phyloP scores from a whole-genome alignment of 352 stramenopile species.

The Globisporangium paroecandrum region DNA sequence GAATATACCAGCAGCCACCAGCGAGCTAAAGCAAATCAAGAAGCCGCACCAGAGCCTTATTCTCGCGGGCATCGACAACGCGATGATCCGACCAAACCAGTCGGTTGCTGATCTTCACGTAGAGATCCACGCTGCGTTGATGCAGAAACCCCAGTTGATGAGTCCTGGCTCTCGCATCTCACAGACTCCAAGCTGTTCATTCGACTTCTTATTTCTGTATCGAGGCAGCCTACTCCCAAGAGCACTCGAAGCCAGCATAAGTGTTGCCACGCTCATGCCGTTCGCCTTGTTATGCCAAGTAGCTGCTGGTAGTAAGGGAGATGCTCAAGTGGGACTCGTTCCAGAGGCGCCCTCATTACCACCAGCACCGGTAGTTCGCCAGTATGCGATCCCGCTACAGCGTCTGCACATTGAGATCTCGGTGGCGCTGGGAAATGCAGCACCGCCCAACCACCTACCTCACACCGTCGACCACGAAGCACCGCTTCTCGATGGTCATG shows the following conservation, averaged over 20 bases:
- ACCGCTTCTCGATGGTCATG: background rate
- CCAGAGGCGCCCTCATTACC: too few relatives aligned
- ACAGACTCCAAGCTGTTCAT: background rate
- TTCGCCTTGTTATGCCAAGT: constrained; percentile 23
- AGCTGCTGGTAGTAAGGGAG: background rate
- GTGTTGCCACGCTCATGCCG: constrained; percentile 25
- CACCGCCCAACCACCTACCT: constrained; percentile 23
- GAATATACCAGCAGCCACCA: background rate
- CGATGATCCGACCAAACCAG: background rate
- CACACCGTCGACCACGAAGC: background rate
- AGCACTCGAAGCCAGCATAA: constrained; percentile 20
- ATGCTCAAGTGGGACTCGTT: background rate
- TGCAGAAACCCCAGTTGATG: background rate
- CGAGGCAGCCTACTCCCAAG: constrained; percentile 22
- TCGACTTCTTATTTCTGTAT: constrained; percentile 28
- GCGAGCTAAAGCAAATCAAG: background rate
- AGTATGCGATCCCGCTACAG: constrained; percentile 15
- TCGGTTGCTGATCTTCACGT: constrained; percentile 5
- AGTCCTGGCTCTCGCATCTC: background rate
- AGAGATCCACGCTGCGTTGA: background rate
- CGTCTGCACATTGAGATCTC: constrained; percentile 21
- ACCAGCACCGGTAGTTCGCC: background rate
- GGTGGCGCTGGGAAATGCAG: constrained; percentile 26
- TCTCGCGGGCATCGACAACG: constrained; percentile 16
- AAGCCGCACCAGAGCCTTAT: background rate